Base-by-base conservation (phyloP, 2,329 filamentous ascomycete genomes). In the Plenodomus lindquistii region DNA sequence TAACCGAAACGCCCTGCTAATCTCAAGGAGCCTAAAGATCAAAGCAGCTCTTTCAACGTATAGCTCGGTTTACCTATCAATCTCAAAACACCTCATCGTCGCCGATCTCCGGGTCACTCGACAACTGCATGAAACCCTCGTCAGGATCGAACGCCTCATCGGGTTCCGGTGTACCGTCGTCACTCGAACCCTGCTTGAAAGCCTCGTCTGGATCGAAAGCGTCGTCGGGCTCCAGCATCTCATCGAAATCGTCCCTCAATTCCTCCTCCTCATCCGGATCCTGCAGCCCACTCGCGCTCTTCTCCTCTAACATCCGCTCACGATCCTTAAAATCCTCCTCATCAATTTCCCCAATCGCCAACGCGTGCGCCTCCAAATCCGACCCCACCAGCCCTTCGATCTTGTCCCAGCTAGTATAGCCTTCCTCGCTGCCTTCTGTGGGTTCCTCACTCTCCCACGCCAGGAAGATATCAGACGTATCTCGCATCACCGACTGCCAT, bases 391-490 rank as follows among this genome's bases (percentile, higher is more conserved):
- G 36, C 18, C 20, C 35, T 4, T n/a, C n/a, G 4, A 37, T 5
- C 20, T 27, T 44, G 15, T 49, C 36, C 36, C 48, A 60, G 5
- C 13, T n/a, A 9, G 46, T 31, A 21, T 54, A 59, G 3, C 36
- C 34, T 2, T 37, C 39, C 2, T 48, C 46, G 8, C 35, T 20
- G 3, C 15, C 38, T 13, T 21, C 35, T 29, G 2, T 9, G 18
- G 17, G 15, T 10, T 17, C 4, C 13, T 47, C 34, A 11, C 20
- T 16, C 9, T 44, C 42, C 35, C 41, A 52, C 10, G 56, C 50
- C 5, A 50, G 7, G 11, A 53, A 58, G 1, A 49, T 43, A n/a
- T 52, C 50, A 16, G 37, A 49, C 39, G 48, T 48, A 5, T 15
- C 15, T 8, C 18, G 19, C 10, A 48, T 17, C 10, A 10, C 21